A percentile compares a stretch with the other conserved stretches of the same genome.
These are phyloP conservation scores for Ascoidea asiatica DNA, from an alignment of 805 yeast species.

Conservation along the genomic window DNA sequence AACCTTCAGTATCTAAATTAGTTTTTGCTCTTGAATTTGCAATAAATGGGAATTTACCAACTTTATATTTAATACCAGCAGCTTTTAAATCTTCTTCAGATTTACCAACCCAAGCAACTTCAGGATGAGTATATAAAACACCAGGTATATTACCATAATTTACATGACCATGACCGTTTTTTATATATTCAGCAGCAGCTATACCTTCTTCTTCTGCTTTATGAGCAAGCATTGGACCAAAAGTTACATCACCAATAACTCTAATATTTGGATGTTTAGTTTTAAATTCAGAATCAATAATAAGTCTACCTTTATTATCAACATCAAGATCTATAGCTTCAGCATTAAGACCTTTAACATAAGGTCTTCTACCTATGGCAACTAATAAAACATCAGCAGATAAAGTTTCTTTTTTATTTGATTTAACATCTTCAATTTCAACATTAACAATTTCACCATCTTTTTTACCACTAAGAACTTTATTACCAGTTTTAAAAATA, in stretches of 20 bases:
- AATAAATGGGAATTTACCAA: constrained; percentile 96
- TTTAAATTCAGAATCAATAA: constrained; percentile 87
- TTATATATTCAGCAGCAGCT: constrained; percentile 93
- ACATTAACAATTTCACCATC: constrained; percentile 81
- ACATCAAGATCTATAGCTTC: constrained; percentile 83
- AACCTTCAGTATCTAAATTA: constrained; percentile 92
- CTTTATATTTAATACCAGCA: constrained; percentile 81
- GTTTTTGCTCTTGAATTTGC: constrained; percentile 99
- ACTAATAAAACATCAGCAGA: constrained; percentile 91
- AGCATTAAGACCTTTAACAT: constrained; percentile 76
- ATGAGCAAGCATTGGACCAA: constrained; percentile 99
- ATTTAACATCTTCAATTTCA: constrained; percentile 80
- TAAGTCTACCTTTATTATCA: constrained; percentile 86
- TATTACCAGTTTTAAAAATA: constrained; percentile 84
- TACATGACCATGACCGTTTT: constrained; percentile 92
- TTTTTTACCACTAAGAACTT: constrained; percentile 77
- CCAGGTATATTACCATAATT: constrained; percentile 97
- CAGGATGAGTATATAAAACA: constrained; percentile 99
- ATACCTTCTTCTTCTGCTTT: constrained; percentile 99
- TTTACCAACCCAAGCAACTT: constrained; percentile 99
- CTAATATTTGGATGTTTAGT: constrained; percentile 88
- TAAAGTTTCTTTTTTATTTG: constrained; percentile 63
- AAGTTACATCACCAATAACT: constrained; percentile 96
- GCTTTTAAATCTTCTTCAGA: constrained; percentile 89
- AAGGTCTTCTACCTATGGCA: constrained; percentile 98